A percentile compares a stretch with the other conserved stretches of the same genome.
Conservation (phyloP, 345 rosid genomes). For the Lepidium aucheri region DNA sequence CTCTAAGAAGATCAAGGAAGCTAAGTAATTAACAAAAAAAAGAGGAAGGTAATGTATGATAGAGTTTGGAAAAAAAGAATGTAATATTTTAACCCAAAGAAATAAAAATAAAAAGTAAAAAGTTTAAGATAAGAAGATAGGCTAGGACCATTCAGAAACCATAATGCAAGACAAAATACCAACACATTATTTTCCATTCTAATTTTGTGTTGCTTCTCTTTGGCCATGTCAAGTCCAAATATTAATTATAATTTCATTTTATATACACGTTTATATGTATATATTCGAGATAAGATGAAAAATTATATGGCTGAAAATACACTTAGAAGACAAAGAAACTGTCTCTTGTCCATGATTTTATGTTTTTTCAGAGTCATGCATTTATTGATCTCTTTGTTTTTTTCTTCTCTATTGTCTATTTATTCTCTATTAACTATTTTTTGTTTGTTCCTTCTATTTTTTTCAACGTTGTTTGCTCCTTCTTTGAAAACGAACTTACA, state of each 20-base stretch:
- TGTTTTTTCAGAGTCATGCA: constrained; percentile 17
- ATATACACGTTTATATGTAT: constrained; percentile 1
- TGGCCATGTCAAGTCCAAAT: constrained; percentile 16
- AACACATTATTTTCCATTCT: constrained; percentile 17
- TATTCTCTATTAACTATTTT: constrained; percentile 3
- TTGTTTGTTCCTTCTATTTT: constrained; percentile 4
- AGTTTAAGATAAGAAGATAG: constrained; percentile 17
- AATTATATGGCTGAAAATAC: constrained; percentile 15
- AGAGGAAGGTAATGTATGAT: not conserved
- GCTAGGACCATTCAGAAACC: constrained; percentile 20
- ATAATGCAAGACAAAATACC: constrained; percentile 24
- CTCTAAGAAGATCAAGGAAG: not conserved
- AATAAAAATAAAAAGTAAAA: not conserved
- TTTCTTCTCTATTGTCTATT: constrained; percentile 4
- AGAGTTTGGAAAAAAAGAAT: not conserved
- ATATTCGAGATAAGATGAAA: constrained; percentile 11
- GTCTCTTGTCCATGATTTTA: constrained; percentile 8
- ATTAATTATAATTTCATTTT: not conserved
- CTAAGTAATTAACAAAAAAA: not conserved
- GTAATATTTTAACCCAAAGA: not conserved
- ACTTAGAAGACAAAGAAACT: constrained; percentile 21
- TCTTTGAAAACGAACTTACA: constrained; percentile 15
- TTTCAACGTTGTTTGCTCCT: constrained; percentile 11
- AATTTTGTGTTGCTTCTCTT: constrained; percentile 18
- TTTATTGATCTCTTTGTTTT: constrained; percentile 17